Base-by-base conservation (phyloP, 805 yeast genomes). In the Kodamaea neixiangensis region DNA sequence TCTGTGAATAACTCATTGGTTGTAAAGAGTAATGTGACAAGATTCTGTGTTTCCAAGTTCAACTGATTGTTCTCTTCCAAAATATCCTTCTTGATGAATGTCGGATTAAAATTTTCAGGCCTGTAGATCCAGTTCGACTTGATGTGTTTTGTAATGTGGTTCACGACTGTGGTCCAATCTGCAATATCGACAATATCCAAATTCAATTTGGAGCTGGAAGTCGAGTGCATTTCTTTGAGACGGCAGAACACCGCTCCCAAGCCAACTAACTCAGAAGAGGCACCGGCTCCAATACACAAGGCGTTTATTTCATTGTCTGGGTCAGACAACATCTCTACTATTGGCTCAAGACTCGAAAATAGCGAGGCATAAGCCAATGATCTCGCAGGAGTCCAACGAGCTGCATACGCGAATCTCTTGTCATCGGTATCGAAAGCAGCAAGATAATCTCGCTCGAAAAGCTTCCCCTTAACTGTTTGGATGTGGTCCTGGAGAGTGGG, bases 301-400 rank as follows among this genome's bases (percentile, higher is more conserved):
- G 85, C 79, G 5, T 75, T 65, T 3, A 69, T 61, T 13, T 65
- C 59, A 14, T 53, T 48, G 5, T 56, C 57, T 2, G 70, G 67
- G 37, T 70, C 68, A 35, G 63, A 63, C 9, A 80, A 60, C 18
- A 77, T 35, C 2, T 68, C 63, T 40, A 66, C 62, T 7, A 83
- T 64, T 3, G 76, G 76, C 4, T 65, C 67, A 22, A 86, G 68
- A 11, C 79, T 71, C 1, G 82, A 73, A 57, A 89, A 84, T 18
- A 90, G 72, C 1, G 90, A 81, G 1, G 86, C 66, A 63, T 90
- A 90, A 0, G 89, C 83, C 43, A 89, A 71, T 0, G 96, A 85
- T 50, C 97, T 72, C 0, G 94, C 81, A 0, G 97, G 92, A 0
- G 94, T 79, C 97, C 97, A 90, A 57, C 97, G 72, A 17, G 85